These are phyloP conservation scores for Candida nanaspora DNA, from an alignment of 805 yeast genomes.

Conservation along the genomic window DNA sequence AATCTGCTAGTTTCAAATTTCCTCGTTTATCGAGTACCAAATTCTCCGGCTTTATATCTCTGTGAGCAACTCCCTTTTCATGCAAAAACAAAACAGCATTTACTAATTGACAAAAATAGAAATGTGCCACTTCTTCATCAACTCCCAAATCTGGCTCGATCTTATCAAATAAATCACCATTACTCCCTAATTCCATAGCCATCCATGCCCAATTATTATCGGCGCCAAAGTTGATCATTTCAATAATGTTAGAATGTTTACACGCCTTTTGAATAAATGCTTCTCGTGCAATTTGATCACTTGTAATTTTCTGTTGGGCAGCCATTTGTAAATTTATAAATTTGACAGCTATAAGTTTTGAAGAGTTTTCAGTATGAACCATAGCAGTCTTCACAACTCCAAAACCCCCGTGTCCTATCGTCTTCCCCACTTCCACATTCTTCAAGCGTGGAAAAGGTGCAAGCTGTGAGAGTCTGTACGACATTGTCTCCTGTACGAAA, in stretches of 20 bases:
- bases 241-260: slow-evolving; percentile 54
- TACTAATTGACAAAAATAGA: slow-evolving; percentile 59
- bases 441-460: slow-evolving; percentile 42
- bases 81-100: slow-evolving; percentile 58
- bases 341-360: slow-evolving; percentile 47
- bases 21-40: slow-evolving; percentile 56
- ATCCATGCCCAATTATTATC: slow-evolving; percentile 56
- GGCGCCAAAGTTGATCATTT: slow-evolving; percentile 45
- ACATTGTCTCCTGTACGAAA: too few species aligned
- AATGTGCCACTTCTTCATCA: slow-evolving; percentile 57
- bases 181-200: slow-evolving; percentile 60
- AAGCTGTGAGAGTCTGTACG: slow-evolving; percentile 37
- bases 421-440: slow-evolving; percentile 38
- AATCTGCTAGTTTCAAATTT: slow-evolving; percentile 67
- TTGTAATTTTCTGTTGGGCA: slow-evolving; percentile 21
- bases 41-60: slow-evolving; percentile 67
- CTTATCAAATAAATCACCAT: slow-evolving; percentile 75
- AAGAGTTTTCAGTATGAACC: slow-evolving; percentile 26
- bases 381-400: slow-evolving; percentile 52
- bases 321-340: slow-evolving; percentile 38
- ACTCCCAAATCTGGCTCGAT: slow-evolving; percentile 73
- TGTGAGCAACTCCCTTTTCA: slow-evolving; percentile 54
- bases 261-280: slow-evolving; percentile 53
- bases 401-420: slow-evolving; percentile 64
- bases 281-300: slow-evolving; percentile 40